These are phyloP conservation scores for Saccharum spontaneum DNA, from an alignment of 176 grass and related monocot species.

Conservation along the genomic window DNA sequence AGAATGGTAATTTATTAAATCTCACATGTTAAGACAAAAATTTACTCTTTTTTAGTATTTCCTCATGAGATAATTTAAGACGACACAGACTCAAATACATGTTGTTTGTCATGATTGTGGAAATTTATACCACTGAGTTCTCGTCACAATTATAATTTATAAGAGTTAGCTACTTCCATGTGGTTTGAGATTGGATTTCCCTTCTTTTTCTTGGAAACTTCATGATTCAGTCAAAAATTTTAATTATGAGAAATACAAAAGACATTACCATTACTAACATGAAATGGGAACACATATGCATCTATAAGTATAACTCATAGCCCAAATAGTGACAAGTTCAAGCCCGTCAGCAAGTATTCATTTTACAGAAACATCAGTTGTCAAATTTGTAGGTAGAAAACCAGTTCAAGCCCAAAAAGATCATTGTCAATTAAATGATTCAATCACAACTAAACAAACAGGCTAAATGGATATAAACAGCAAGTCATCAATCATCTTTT, in stretches of 20 bases:
- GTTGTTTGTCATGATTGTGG: neutral
- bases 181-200: neutral
- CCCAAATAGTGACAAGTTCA: neutral
- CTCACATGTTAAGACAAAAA: neutral
- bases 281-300: neutral
- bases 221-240: neutral
- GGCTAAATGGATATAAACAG: neutral
- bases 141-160: neutral
- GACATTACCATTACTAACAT: neutral
- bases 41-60: neutral
- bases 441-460: neutral
- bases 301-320: neutral
- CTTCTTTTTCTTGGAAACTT: neutral
- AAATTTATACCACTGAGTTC: neutral
- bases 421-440: neutral
- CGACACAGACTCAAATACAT: neutral
- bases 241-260: neutral
- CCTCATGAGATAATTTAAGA: neutral
- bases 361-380: neutral
- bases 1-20: neutral
- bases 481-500: neutral
- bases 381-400: slow-evolving; percentile 9
- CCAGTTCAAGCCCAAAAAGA: neutral
- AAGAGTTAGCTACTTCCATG: neutral
- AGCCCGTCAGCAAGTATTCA: neutral